Conservation (phyloP, 768 basidiomycete genomes). For the Sporobolomyces phaffii region DNA sequence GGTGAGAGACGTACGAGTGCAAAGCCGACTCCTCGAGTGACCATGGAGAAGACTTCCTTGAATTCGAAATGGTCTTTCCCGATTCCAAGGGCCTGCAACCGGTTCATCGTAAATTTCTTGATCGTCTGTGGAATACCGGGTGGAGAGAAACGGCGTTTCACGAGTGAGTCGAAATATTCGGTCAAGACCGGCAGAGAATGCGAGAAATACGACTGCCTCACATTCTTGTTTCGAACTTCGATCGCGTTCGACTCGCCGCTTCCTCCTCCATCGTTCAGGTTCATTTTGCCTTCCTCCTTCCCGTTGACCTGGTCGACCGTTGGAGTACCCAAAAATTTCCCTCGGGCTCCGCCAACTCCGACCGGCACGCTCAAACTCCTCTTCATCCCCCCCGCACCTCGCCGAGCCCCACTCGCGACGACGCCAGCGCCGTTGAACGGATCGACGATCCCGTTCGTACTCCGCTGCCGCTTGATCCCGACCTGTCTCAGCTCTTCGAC, state of each 20-base stretch:
- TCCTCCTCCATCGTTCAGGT: neutral
- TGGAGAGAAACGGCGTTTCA: fast-evolving
- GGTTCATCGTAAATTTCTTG: slow-evolving; percentile 10
- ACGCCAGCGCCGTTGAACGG: too few relatives aligned
- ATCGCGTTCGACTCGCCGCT: neutral
- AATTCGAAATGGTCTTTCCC: slow-evolving; percentile 17
- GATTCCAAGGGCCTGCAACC: slow-evolving; percentile 1
- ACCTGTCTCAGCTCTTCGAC: slow-evolving; percentile 11
- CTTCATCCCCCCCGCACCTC: neutral
- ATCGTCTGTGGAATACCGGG: neutral
- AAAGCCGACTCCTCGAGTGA: slow-evolving; percentile 26
- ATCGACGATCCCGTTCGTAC: neutral
- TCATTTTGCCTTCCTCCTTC: slow-evolving; percentile 1
- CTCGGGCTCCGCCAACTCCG: neutral
- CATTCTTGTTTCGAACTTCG: slow-evolving; percentile 31
- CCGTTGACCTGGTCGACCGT: neutral
- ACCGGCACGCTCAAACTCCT: slow-evolving; percentile 29
- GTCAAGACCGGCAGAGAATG: too few relatives aligned
- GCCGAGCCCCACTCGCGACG: neutral
- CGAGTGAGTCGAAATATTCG: too few relatives aligned
- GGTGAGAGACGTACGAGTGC: slow-evolving; percentile 11
- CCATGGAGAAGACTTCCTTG: slow-evolving; percentile 21
- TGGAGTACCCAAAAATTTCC: neutral
- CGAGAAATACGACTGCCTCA: neutral
- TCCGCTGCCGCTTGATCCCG: neutral